Percentiles rank a stretch among this genome's conserved stretches.
Conservation (phyloP, 2,329 filamentous ascomycete genomes). For the Alternaria hordeiaustralica region DNA sequence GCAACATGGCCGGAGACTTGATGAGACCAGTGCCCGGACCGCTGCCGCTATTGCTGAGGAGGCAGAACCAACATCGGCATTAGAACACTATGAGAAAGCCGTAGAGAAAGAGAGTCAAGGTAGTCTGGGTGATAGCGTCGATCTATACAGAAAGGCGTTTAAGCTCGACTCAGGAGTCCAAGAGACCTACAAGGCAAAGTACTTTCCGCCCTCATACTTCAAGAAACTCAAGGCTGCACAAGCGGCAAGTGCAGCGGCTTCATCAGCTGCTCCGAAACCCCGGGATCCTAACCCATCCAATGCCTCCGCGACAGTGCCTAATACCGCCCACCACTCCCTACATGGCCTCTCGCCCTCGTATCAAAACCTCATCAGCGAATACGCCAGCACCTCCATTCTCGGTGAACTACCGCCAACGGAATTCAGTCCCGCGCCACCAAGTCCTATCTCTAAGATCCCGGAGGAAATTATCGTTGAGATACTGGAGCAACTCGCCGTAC, state of each 20-base stretch:
- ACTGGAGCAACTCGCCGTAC: constrained; percentile 71
- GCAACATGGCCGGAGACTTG: constrained; percentile 52
- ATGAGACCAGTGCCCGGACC: constrained; percentile 49
- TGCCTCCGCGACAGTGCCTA: constrained; percentile 59
- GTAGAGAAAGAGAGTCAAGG: constrained; percentile 88
- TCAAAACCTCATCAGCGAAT: constrained; percentile 76
- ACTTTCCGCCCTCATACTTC: constrained; percentile 73
- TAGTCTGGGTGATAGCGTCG: constrained; percentile 85
- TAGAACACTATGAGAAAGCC: constrained; percentile 92
- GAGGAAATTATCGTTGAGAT: constrained; percentile 86
- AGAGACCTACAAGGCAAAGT: constrained; percentile 85
- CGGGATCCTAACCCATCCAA: constrained; percentile 58
- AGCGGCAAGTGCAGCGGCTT: neutral
- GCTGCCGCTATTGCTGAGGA: constrained; percentile 37
- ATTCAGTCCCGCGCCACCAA: constrained; percentile 74
- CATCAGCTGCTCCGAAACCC: constrained; percentile 31
- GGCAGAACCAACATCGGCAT: constrained; percentile 71
- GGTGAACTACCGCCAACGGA: constrained; percentile 72
- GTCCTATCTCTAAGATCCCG: constrained; percentile 77
- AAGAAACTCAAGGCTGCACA: constrained; percentile 37
- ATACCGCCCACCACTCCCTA: constrained; percentile 64
- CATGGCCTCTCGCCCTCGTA: constrained; percentile 63
- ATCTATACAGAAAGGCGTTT: constrained; percentile 88
- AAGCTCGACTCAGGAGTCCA: constrained; percentile 87
- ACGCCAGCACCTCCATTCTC: constrained; percentile 73